A percentile compares a stretch with the other conserved stretches of the same genome.
phyloP scores from a whole-genome alignment of 2,329 filamentous ascomycete genomes.

The Claviceps monticola region DNA sequence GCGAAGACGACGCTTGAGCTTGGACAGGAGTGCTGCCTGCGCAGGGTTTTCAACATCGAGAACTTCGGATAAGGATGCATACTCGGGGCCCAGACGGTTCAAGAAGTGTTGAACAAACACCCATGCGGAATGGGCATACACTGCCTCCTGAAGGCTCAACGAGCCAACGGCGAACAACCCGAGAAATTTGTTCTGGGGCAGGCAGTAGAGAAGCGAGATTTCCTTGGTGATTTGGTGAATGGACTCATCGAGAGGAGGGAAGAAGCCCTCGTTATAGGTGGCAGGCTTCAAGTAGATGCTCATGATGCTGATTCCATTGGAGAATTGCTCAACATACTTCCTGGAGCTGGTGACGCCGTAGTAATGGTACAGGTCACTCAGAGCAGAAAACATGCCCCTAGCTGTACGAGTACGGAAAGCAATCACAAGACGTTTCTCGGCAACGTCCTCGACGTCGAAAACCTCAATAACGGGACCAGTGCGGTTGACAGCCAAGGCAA shows the following conservation, averaged over 20 bases:
- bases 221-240: conserved; percentile 99
- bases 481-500: conserved; percentile 68
- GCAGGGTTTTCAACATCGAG: conserved; percentile 69
- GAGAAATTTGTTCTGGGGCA: conserved; percentile 95
- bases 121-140: conserved; percentile 95
- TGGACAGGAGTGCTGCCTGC: conserved; percentile 77
- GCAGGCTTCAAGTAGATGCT: conserved; percentile 82
- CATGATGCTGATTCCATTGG: conserved; percentile 94
- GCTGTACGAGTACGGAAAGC: conserved; percentile 91
- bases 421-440: conserved; percentile 87
- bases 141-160: conserved; percentile 87
- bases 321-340: conserved; percentile 98
- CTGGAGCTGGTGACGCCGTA: conserved; percentile 91
- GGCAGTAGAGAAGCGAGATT: conserved; percentile 89
- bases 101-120: conserved; percentile 97
- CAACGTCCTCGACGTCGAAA: conserved; percentile 83
- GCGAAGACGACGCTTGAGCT: conserved; percentile 87
- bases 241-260: conserved; percentile 78
- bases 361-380: conserved; percentile 96
- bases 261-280: conserved; percentile 38
- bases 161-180: conserved; percentile 71
- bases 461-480: conserved; percentile 95
- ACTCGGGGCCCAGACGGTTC: conserved; percentile 86
- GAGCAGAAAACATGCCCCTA: conserved; percentile 81
- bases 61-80: conserved; percentile 70